Evolutionary conservation across 805 yeast genomes (phyloP).

Genomic region (Starmera caribaea): DNA sequence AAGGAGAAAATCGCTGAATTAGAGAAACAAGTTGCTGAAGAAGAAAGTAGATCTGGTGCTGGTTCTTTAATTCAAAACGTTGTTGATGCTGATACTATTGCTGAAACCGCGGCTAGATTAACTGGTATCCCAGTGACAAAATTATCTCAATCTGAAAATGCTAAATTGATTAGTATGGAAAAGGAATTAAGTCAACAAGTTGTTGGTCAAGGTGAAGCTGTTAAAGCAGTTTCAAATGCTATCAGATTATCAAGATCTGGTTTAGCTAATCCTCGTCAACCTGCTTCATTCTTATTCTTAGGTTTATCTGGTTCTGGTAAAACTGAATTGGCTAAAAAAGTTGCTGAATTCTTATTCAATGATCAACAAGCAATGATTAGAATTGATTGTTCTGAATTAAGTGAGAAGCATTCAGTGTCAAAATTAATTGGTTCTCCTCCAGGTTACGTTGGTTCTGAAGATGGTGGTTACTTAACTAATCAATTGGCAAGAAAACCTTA

Average conservation of each 20-base stretch:
- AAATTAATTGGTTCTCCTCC: slow-evolving; percentile 96
- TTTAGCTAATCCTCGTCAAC: slow-evolving; percentile 91
- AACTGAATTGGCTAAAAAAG: slow-evolving; percentile 93
- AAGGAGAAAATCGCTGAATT: slow-evolving; percentile 63
- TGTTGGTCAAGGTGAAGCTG: slow-evolving; percentile 94
- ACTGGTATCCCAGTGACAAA: slow-evolving; percentile 96
- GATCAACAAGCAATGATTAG: slow-evolving; percentile 96
- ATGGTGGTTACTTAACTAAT: slow-evolving; percentile 94
- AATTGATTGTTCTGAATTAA: slow-evolving; percentile 93
- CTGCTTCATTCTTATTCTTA: slow-evolving; percentile 88
- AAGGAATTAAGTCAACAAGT: slow-evolving; percentile 70
- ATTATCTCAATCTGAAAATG: slow-evolving; percentile 89
- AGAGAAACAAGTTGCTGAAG: slow-evolving; percentile 72
- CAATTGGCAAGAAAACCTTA: slow-evolving; percentile 87
- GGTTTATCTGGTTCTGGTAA: slow-evolving; percentile 98
- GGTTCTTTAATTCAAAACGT: slow-evolving; percentile 75
- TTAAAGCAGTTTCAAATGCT: slow-evolving; percentile 92
- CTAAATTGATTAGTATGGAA: slow-evolving; percentile 93
- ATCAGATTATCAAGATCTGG: slow-evolving; percentile 91
- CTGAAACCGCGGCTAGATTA: slow-evolving; percentile 94
- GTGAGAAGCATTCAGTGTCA: slow-evolving; percentile 93
- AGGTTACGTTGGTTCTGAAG: slow-evolving; percentile 94
- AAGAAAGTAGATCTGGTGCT: slow-evolving; percentile 49
- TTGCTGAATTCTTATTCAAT: slow-evolving; percentile 92
- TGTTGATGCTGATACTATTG: slow-evolving; percentile 84